Evolutionary conservation across 345 rosid genomes (phyloP).

Genomic region (Lepidium aucheri): DNA sequence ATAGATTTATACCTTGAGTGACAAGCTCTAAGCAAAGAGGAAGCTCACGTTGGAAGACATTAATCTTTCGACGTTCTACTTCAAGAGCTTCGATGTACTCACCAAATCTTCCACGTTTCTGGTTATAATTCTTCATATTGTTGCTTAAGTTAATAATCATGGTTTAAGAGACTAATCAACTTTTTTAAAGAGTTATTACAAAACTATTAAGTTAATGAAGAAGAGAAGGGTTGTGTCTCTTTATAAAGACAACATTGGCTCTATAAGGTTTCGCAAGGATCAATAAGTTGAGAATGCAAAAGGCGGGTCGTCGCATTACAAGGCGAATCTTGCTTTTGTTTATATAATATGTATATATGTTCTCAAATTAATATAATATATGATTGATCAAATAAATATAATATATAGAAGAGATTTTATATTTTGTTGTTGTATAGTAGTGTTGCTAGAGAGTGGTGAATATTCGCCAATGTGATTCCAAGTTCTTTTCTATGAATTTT

Average conservation of each 20-base stretch:
- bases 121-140: constrained; percentile 33
- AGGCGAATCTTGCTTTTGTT: constrained; percentile 39
- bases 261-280: constrained; percentile 49
- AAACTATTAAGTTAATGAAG: background rate
- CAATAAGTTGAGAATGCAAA: constrained; percentile 1
- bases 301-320: constrained; percentile 28
- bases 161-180: background rate
- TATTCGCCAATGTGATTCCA: constrained; percentile 18
- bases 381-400: background rate
- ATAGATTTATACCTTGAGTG: constrained; percentile 42
- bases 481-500: background rate
- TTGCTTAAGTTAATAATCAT: constrained; percentile 17
- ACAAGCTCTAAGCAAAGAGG: constrained; percentile 95
- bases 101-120: constrained; percentile 49
- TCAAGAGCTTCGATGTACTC: constrained; percentile 67
- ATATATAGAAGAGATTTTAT: constrained; percentile 1
- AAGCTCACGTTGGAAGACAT: constrained; percentile 87
- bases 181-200: background rate
- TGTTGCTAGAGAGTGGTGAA: constrained; percentile 13
- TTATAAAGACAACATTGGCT: constrained; percentile 39
- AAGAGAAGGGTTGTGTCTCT: constrained; percentile 10
- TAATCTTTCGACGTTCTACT: constrained; percentile 83
- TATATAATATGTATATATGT: constrained; percentile 5
- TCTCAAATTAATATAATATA: background rate
- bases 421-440: constrained; percentile 4